phyloP scores from a whole-genome alignment of 495 filamentous ascomycete species.

The Xylaria intraflava region DNA sequence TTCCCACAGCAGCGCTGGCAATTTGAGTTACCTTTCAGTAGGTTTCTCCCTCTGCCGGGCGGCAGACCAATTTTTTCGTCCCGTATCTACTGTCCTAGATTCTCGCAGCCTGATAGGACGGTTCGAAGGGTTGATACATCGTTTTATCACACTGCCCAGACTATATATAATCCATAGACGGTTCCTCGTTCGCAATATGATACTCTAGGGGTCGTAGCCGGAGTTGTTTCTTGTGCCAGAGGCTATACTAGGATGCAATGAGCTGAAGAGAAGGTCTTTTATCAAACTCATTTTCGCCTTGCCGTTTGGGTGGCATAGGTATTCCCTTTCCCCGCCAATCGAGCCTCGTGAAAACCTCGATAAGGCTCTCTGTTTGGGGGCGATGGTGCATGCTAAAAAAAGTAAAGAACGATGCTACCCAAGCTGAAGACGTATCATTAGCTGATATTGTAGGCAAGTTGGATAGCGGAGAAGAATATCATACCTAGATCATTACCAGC shows the following conservation, averaged over 20 bases:
- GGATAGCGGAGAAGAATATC: not conserved
- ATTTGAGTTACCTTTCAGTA: constrained; percentile 64
- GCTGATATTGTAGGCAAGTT: not conserved
- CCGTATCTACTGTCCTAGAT: constrained; percentile 97
- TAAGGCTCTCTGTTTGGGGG: not conserved
- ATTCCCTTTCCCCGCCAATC: no score
- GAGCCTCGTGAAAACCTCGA: not conserved
- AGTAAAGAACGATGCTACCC: not conserved
- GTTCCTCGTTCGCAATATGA: no score
- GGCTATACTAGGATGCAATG: no score
- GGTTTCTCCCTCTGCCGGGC: constrained; percentile 48
- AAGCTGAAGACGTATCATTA: not conserved
- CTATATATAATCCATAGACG: no score
- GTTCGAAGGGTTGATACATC: constrained; percentile 60
- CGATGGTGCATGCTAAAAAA: no score
- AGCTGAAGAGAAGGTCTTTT: no score
- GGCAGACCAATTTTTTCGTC: constrained; percentile 66
- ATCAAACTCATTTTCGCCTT: no score
- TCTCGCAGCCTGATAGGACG: constrained; percentile 63
- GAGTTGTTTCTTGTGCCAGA: no score
- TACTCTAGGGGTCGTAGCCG: no score
- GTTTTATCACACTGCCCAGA: not conserved
- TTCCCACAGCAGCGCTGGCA: constrained; percentile 34
- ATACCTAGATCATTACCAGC: not conserved
- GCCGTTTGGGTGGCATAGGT: no score